Evolutionary conservation across 1,284 basidiomycete genomes (phyloP).

Genomic region (Ustilago sp.): DNA sequence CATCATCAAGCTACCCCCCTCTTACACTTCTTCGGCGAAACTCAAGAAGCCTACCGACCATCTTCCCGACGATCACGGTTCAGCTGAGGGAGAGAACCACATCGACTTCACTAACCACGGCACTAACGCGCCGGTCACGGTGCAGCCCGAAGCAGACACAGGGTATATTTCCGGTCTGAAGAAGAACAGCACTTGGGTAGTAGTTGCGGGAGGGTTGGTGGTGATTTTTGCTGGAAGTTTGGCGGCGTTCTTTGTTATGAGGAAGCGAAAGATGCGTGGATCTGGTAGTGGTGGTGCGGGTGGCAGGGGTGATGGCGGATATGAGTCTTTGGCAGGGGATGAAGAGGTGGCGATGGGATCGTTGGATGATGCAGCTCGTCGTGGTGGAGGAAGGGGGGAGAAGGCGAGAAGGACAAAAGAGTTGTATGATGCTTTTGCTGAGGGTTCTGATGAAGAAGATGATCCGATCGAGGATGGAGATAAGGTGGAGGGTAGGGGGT

Average conservation of each 20-base stretch:
- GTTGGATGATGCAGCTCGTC: constrained; percentile 50
- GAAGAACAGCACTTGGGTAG: constrained; percentile 84
- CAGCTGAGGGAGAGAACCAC: constrained; percentile 68
- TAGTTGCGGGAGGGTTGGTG: constrained; percentile 79
- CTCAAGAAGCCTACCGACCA: constrained; percentile 83
- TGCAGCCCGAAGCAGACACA: constrained; percentile 74
- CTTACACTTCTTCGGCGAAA: constrained; percentile 64
- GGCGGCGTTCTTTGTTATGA: constrained; percentile 73
- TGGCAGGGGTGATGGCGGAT: constrained; percentile 71
- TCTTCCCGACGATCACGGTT: constrained; percentile 85
- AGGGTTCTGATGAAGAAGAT: constrained; percentile 67
- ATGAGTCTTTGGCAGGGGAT: constrained; percentile 77
- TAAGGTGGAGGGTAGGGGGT: constrained; percentile 11
- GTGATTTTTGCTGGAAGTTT: constrained; percentile 79
- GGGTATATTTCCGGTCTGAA: constrained; percentile 87
- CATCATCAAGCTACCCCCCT: constrained; percentile 67
- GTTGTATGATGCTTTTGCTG: constrained; percentile 71
- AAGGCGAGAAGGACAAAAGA: constrained; percentile 65
- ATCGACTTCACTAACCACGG: constrained; percentile 67
- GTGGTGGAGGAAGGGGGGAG: constrained; percentile 26
- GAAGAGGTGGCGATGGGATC: constrained; percentile 74
- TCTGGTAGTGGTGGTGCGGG: constrained; percentile 52
- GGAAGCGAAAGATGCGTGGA: constrained; percentile 73
- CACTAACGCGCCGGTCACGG: constrained; percentile 58
- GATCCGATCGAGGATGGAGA: constrained; percentile 32